These are phyloP conservation scores for Stentor roeselii DNA, from an alignment of 73 alveolate genomes.

Conservation along the genomic window DNA sequence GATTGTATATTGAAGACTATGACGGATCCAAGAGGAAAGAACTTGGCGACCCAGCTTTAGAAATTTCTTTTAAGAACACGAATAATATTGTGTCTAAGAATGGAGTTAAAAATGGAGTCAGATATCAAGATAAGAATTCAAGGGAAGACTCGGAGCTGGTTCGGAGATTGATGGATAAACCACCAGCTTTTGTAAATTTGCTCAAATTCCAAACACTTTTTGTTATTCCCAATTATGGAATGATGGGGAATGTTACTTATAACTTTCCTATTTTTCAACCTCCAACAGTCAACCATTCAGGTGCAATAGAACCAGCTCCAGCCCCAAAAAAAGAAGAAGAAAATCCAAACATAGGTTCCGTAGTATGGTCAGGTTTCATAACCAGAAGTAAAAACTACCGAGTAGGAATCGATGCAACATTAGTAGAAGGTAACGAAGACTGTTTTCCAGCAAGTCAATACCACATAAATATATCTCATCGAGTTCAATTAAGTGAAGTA, in stretches of 20 bases:
- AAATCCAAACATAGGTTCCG: constrained; percentile 20
- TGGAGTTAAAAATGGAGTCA: constrained; percentile 19
- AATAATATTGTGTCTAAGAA: neutral
- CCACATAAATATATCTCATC: constrained; percentile 30
- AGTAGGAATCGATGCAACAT: constrained; percentile 48
- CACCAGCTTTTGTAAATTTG: neutral
- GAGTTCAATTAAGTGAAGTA: constrained; percentile 7
- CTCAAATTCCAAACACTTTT: constrained; percentile 7
- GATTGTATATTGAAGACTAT: neutral
- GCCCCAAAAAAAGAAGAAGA: neutral
- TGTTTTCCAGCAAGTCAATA: constrained; percentile 16
- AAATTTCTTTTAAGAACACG: constrained; percentile 15
- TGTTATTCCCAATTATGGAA: neutral
- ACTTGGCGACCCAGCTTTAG: neutral
- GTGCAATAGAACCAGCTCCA: neutral
- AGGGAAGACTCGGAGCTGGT: constrained; percentile 24
- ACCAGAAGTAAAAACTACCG: constrained; percentile 40
- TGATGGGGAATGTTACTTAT: neutral
- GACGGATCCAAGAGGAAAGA: neutral
- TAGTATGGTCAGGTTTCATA: constrained; percentile 51
- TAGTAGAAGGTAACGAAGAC: constrained; percentile 17
- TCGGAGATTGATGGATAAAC: neutral
- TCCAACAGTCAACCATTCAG: neutral
- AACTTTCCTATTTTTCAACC: neutral
- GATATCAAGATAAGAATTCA: constrained; percentile 20